Conservation (phyloP, 2,329 filamentous ascomycete genomes). For the Metarhizium guizhouense region DNA sequence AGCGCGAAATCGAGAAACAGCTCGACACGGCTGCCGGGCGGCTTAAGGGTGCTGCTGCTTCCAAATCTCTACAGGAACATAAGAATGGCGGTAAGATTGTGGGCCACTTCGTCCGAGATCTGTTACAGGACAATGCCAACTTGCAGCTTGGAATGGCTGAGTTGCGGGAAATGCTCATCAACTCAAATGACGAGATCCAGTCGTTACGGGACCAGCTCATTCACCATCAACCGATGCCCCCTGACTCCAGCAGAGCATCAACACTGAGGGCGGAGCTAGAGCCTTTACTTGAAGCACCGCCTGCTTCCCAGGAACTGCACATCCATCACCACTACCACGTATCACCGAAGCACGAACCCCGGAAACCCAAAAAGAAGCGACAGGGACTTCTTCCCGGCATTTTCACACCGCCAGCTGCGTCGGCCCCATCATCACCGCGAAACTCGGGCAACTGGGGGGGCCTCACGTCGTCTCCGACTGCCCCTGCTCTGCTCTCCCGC, state of each 20-base stretch:
- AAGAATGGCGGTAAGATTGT: slow-evolving; percentile 62
- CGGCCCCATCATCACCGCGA: slow-evolving; percentile 22
- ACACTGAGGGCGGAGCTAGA: slow-evolving; percentile 67
- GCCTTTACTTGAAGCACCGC: slow-evolving; percentile 28
- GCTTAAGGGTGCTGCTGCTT: slow-evolving; percentile 71
- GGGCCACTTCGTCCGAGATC: slow-evolving; percentile 93
- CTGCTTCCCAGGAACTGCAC: slow-evolving; percentile 65
- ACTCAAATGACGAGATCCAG: slow-evolving; percentile 91
- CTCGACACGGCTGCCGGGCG: slow-evolving; percentile 70
- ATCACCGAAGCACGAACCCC: slow-evolving; percentile 49
- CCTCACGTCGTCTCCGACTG: slow-evolving; percentile 27
- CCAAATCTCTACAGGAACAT: slow-evolving; percentile 52
- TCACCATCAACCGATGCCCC: slow-evolving; percentile 60
- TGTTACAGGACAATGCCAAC: slow-evolving; percentile 90
- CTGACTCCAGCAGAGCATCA: slow-evolving; percentile 30
- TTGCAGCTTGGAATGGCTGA: slow-evolving; percentile 88
- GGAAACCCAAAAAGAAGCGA: slow-evolving; percentile 65
- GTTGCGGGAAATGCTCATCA: slow-evolving; percentile 79
- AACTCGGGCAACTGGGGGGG: slow-evolving; percentile 32
- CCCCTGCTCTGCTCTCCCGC: slow-evolving; percentile 32
- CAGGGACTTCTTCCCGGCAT: slow-evolving; percentile 51
- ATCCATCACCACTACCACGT: slow-evolving; percentile 93
- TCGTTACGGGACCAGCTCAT: slow-evolving; percentile 72
- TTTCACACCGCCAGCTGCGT: slow-evolving; percentile 44
- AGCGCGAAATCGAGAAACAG: slow-evolving; percentile 74